Evolutionary conservation across 306 rosid species (phyloP).

Genomic region (Lathyrus tuberosus): DNA sequence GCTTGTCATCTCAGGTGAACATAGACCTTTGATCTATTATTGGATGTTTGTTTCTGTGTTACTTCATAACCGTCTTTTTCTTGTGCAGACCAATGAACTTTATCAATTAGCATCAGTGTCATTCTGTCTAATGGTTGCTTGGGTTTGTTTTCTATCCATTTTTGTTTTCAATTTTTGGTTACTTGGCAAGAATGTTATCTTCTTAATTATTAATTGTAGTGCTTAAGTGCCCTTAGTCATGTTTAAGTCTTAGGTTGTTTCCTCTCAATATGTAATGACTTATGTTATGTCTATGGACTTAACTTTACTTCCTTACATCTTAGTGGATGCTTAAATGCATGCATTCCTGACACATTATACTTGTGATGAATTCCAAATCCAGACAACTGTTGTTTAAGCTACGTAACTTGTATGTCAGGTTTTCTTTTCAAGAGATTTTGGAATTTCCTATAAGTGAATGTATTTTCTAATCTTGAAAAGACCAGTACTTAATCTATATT

Average conservation of each 20-base stretch:
- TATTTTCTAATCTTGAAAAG: no score
- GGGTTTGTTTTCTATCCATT: conserved; percentile 63
- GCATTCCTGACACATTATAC: background rate
- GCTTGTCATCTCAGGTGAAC: no score
- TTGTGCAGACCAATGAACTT: no score
- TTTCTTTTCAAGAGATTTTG: no score
- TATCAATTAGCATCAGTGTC: conserved; percentile 95
- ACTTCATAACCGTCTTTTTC: no score
- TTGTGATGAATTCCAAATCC: conserved; percentile 20
- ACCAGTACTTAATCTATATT: no score
- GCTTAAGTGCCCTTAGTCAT: conserved; percentile 10
- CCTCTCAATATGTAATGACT: conserved; percentile 21
- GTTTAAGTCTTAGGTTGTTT: conserved; percentile 29
- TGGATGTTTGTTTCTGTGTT: no score
- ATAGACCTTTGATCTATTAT: no score
- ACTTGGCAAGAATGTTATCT: conserved; percentile 14
- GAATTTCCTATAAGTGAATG: no score
- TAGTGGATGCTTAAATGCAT: conserved; percentile 20
- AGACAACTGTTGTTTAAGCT: no score
- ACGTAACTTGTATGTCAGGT: no score
- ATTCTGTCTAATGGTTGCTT: conserved; percentile 90
- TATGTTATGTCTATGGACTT: conserved; percentile 2
- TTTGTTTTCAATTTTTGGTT: conserved; percentile 34
- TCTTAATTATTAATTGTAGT: conserved; percentile 15
- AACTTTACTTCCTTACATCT: conserved; percentile 30